Conservation (phyloP, 345 rosid species). For the Sonneratia alba region DNA sequence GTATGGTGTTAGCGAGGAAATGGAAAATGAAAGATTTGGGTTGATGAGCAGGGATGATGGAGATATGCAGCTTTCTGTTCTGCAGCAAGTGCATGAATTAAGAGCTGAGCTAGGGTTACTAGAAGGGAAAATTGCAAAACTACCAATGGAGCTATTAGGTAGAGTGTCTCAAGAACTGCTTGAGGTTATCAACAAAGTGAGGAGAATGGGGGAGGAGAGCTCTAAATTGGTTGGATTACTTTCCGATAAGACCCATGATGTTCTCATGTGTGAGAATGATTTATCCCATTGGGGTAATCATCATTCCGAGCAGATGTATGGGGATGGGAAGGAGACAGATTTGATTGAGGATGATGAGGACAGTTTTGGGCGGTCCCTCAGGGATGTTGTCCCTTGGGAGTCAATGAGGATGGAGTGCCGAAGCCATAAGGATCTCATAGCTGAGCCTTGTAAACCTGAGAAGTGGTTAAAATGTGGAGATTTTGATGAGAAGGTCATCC, state of each 20-base stretch:
- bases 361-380: conserved; percentile 80
- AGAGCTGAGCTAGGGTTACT: conserved; percentile 54
- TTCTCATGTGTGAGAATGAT: conserved; percentile 70
- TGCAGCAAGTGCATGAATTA: conserved; percentile 82
- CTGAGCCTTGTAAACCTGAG: conserved; percentile 71
- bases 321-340: conserved; percentile 62
- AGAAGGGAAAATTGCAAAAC: conserved; percentile 65
- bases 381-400: conserved; percentile 91
- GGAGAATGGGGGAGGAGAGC: conserved; percentile 65
- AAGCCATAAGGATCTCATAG: conserved; percentile 62
- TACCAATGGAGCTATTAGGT: conserved; percentile 50
- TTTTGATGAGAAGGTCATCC: conserved; percentile 87
- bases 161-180: conserved; percentile 66
- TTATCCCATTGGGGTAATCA: conserved; percentile 79
- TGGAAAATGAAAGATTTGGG: conserved; percentile 58
- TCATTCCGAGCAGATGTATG: conserved; percentile 58
- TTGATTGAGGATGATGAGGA: conserved; percentile 91
- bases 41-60: conserved; percentile 60
- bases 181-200: conserved; percentile 60
- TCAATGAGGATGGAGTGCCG: conserved; percentile 62
- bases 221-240: conserved; percentile 47
- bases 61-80: conserved; percentile 50
- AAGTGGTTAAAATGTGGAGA: conserved; percentile 87
- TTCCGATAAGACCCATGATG: conserved; percentile 48
- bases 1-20: conserved; percentile 81